Conservation (phyloP, 805 yeast genomes). For the Starmerella etchellsii region DNA sequence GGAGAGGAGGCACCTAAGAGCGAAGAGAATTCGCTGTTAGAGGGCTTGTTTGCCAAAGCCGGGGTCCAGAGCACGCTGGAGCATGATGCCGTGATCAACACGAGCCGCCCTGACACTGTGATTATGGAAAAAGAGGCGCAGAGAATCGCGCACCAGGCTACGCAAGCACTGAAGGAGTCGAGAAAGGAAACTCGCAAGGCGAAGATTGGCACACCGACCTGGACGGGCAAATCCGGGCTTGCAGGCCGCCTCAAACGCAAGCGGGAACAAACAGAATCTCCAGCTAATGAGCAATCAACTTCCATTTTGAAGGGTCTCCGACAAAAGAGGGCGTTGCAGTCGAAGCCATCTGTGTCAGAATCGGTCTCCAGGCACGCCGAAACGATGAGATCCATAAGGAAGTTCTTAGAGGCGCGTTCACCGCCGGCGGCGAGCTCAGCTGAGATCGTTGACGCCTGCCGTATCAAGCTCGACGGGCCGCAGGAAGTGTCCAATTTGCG, state of each 20-base stretch:
- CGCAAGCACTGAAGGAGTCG: slow-evolving; percentile 44
- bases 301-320: slow-evolving; percentile 40
- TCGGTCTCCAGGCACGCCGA: slow-evolving; percentile 19
- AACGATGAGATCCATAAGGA: slow-evolving; percentile 30
- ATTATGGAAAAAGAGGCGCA: slow-evolving; percentile 53
- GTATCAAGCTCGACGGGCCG: slow-evolving; percentile 33
- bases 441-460: slow-evolving; percentile 33
- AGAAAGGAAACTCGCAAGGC: slow-evolving; percentile 37
- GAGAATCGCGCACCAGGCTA: slow-evolving; percentile 49
- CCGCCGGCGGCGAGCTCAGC: slow-evolving; percentile 33
- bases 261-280: not conserved
- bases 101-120: slow-evolving; percentile 39
- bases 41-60: slow-evolving; percentile 56
- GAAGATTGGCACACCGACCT: slow-evolving; percentile 73
- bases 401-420: slow-evolving; percentile 29
- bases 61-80: slow-evolving; percentile 63
- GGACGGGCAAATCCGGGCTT: slow-evolving; percentile 86
- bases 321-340: slow-evolving; percentile 31
- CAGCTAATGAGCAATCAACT: slow-evolving; percentile 26
- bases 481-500: slow-evolving; percentile 50
- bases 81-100: slow-evolving; percentile 64
- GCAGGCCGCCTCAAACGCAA: slow-evolving; percentile 43
- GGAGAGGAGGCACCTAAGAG: slow-evolving; percentile 40
- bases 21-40: slow-evolving; percentile 41
- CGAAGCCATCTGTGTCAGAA: slow-evolving; percentile 10